A percentile compares a stretch with the other conserved stretches of the same genome.
These are phyloP conservation scores for Raffaelea deltoideospora DNA, from an alignment of 2,329 filamentous ascomycete genomes.

Conservation along the genomic window DNA sequence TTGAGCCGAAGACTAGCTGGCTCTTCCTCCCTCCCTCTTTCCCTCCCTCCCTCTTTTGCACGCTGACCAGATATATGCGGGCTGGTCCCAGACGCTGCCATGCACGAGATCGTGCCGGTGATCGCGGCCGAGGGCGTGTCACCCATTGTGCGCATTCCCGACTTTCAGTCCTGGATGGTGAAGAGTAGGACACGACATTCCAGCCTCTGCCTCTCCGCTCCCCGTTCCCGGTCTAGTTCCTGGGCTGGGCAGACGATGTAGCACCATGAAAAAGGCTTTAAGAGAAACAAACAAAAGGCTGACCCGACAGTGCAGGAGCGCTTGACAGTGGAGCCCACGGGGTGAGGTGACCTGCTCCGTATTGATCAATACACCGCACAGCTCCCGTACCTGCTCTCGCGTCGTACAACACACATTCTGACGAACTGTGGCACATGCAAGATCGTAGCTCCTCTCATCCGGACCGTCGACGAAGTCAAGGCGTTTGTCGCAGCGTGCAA, in stretches of 20 bases:
- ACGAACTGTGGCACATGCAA: slow-evolving; percentile 7
- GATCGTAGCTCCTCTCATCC: slow-evolving; percentile 38
- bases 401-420: neutral
- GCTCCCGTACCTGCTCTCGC: neutral
- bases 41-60: too few relatives aligned
- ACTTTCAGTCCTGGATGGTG: slow-evolving; percentile 39
- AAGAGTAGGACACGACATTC: slow-evolving; percentile 23
- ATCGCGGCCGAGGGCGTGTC: slow-evolving; percentile 39
- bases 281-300: too few relatives aligned
- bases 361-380: neutral
- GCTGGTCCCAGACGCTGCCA: slow-evolving; percentile 37
- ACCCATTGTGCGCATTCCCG: slow-evolving; percentile 41
- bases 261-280: too few relatives aligned
- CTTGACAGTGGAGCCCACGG: slow-evolving; percentile 43
- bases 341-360: slow-evolving; percentile 18
- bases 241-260: too few relatives aligned
- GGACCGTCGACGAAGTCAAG: slow-evolving; percentile 35
- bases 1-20: too few relatives aligned
- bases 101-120: slow-evolving; percentile 42
- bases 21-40: too few relatives aligned
- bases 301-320: too few relatives aligned
- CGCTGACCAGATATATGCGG: too few relatives aligned
- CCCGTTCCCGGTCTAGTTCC: neutral
- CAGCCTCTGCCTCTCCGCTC: neutral
- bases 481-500: slow-evolving; percentile 35